These are phyloP conservation scores for Cichorium intybus DNA, from an alignment of 140 eudicot species.

Conservation along the genomic window DNA sequence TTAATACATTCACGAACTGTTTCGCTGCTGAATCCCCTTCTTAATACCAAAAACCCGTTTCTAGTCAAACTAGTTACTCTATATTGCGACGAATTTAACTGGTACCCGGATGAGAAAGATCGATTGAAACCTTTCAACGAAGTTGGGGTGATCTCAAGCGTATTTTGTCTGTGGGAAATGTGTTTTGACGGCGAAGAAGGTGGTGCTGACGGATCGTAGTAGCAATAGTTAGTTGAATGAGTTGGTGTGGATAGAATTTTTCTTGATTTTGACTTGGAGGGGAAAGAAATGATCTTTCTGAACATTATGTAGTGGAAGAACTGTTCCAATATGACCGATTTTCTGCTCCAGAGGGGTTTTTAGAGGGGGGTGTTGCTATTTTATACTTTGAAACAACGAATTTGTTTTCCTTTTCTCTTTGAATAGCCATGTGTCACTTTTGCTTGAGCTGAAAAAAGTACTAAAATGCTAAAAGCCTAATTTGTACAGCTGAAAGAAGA, in stretches of 20 bases:
- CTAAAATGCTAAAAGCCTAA: background rate
- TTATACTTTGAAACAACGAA: background rate
- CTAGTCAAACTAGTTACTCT: constrained; percentile 5
- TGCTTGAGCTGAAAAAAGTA: background rate
- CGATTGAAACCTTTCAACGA: constrained; percentile 9
- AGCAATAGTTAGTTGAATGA: background rate
- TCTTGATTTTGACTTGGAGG: constrained; percentile 35
- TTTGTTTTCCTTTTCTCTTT: background rate
- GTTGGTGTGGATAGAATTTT: background rate
- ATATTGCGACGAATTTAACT: constrained; percentile 11
- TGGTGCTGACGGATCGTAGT: constrained; percentile 5
- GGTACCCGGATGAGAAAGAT: constrained; percentile 41
- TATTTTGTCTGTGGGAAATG: background rate
- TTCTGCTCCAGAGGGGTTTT: background rate
- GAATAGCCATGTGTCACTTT: background rate
- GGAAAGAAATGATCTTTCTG: constrained; percentile 25
- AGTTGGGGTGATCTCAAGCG: constrained; percentile 3
- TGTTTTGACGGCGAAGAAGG: constrained; percentile 11
- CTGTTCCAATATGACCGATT: constrained; percentile 1
- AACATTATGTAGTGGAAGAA: constrained; percentile 26
- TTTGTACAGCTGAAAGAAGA: background rate
- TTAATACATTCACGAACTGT: constrained; percentile 57
- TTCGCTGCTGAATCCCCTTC: constrained; percentile 50
- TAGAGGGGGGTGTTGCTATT: background rate
- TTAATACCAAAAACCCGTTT: constrained; percentile 29